A percentile compares a stretch with the other conserved stretches of the same genome.
These are phyloP conservation scores for Paramecium primaurelia DNA, from an alignment of 73 alveolate genomes.

Conservation along the genomic window DNA sequence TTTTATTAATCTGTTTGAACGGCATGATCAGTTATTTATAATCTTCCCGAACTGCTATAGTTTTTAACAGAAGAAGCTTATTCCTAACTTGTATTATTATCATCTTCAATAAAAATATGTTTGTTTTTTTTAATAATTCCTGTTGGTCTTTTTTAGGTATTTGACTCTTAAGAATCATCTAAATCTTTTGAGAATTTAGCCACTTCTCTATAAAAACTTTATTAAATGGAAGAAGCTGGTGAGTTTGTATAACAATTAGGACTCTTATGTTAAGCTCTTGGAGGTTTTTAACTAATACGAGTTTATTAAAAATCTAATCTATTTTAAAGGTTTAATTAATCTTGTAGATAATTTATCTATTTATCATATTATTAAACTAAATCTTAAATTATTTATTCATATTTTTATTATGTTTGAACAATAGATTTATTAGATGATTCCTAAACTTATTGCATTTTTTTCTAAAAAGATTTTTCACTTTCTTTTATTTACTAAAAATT, in stretches of 20 bases:
- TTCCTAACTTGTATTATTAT: neutral
- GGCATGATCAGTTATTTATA: neutral
- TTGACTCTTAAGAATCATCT: conserved; percentile 3
- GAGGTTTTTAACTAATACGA: conserved; percentile 34
- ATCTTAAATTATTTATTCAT: conserved; percentile 35
- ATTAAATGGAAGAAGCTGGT: conserved; percentile 33
- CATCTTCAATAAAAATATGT: conserved; percentile 36
- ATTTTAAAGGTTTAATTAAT: neutral
- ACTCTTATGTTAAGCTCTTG: conserved; percentile 8
- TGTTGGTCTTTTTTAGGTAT: neutral
- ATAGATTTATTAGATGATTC: neutral
- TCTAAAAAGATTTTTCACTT: neutral
- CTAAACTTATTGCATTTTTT: neutral
- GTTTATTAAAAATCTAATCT: neutral
- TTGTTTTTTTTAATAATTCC: neutral
- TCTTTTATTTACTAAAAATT: neutral
- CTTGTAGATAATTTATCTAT: neutral
- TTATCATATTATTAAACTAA: conserved; percentile 18
- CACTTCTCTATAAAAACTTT: conserved; percentile 41
- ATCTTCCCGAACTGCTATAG: neutral
- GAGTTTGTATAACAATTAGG: conserved; percentile 23
- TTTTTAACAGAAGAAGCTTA: neutral
- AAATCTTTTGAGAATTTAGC: conserved; percentile 12
- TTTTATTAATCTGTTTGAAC: neutral
- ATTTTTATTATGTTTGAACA: conserved; percentile 17